Evolutionary conservation across 768 basidiomycete species (phyloP).

Genomic region (Neoboletus subvelutipes): DNA sequence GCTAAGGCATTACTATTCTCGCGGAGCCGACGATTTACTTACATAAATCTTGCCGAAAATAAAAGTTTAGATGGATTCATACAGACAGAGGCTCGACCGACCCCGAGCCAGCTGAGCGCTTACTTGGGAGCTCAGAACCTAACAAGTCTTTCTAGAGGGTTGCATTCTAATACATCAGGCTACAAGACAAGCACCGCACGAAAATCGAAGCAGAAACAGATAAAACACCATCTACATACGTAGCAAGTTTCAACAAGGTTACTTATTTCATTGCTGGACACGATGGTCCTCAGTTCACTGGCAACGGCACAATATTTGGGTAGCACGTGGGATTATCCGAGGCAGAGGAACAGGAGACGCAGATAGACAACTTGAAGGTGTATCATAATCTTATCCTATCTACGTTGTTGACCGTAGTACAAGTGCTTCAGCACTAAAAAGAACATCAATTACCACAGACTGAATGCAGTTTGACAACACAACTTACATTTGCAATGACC

Average conservation of each 20-base stretch:
- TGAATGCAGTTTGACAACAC: neutral
- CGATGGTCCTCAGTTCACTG: neutral
- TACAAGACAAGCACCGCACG: neutral
- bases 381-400: conserved; percentile 11
- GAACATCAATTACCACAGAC: neutral
- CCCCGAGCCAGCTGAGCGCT: too few species aligned
- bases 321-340: conserved; percentile 9
- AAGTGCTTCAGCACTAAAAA: conserved; percentile 26
- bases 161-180: too few species aligned
- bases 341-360: neutral
- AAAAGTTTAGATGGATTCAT: too few species aligned
- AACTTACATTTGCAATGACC: conserved; percentile 19
- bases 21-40: too few species aligned
- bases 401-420: conserved; percentile 1
- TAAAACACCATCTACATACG: neutral
- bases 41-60: too few species aligned
- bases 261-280: neutral
- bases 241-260: neutral
- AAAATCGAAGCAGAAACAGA: neutral
- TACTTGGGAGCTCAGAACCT: too few species aligned
- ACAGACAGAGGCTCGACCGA: too few species aligned
- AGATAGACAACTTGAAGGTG: conserved; percentile 8
- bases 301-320: neutral
- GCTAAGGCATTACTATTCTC: too few species aligned
- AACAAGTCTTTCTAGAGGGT: too few species aligned